Evolutionary conservation across 2,329 filamentous ascomycete genomes (phyloP), one percentile per base, ranked within the genome.

Genomic region (Penicillium hordei): DNA sequence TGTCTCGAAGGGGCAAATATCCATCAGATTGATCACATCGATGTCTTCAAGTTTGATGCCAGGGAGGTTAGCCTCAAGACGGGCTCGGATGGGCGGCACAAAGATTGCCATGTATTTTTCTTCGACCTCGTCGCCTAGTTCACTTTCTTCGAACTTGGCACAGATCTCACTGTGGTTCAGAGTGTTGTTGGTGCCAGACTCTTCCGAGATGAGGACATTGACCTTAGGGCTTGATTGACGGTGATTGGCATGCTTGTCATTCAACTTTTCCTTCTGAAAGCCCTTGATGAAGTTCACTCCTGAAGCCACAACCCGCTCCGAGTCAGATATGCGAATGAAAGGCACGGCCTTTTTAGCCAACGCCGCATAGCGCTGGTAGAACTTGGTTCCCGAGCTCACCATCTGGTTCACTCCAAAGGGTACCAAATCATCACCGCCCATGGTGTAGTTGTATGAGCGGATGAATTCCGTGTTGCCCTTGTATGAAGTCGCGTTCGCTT

Each of bases 1-100:
- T 0, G 90, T 93, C 65, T 89, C 83, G 76, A 91, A 96, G 0
- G 93, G 88, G 68, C 93, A 97, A 59, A 96, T 80, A 67, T 96
- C 91, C 91, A 97, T 96, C 34, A 97, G 72, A 57, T 82, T 83
- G 56, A 92, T 78, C 0, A 86, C 84, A 34, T 93, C 86, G 1
- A 77, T 68, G 13, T 80, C 70, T 3, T 82, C 84, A 42, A 96
- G 72, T 60, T 89, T 85, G 5, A 84, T 86, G 2, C 89, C 89
- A 0, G 82, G 82, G 0, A 97, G 79, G 59, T 88, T 84, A 15
- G 76, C 67, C 69, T 93, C 91, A 40, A 96, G 75, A 8, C 90
- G 85, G 2, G 80, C 73, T n/a, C 83, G 82, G 34, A 96, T 90
- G 0, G 84, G 75, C 0, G 86, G 84, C 1, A 86, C 80, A 70